Conservation (phyloP, 169 alveolate genomes). For the Eimeria maxima region DNA sequence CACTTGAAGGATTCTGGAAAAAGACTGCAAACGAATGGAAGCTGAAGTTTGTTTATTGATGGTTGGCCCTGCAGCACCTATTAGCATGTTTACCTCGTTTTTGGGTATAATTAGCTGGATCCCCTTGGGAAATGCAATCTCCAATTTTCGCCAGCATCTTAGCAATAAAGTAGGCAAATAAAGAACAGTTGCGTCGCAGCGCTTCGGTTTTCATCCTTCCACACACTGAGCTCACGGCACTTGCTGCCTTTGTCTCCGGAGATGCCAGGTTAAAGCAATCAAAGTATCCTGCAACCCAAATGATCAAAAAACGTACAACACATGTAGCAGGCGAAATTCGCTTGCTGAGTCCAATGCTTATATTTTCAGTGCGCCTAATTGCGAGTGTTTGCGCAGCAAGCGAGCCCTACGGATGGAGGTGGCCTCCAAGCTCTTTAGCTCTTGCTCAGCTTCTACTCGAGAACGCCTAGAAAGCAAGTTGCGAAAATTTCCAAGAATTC, state of each 20-base stretch:
- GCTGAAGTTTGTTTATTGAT: not conserved
- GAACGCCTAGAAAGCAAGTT: not conserved
- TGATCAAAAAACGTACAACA: not conserved
- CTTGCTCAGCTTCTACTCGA: not conserved
- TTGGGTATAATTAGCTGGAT: not conserved
- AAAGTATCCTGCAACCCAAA: constrained; percentile 14
- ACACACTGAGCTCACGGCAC: not conserved
- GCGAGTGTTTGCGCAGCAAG: not conserved
- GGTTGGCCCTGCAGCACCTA: not conserved
- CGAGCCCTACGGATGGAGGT: constrained; percentile 1
- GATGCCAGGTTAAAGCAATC: not conserved
- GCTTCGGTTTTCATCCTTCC: not conserved
- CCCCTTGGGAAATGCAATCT: not conserved
- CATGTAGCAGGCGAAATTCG: not conserved
- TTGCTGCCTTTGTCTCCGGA: not conserved
- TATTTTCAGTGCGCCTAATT: not conserved
- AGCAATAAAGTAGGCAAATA: constrained; percentile 6
- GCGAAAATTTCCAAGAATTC: not conserved
- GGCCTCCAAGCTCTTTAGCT: not conserved
- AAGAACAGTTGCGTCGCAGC: constrained; percentile 12
- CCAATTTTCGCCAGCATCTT: not conserved
- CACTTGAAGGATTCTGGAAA: too few species aligned
- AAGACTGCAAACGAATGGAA: not conserved
- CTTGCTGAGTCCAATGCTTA: not conserved
- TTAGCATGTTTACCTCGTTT: not conserved